Evolutionary conservation across 768 basidiomycete species (phyloP).

Genomic region (Fomitopsis serialis): DNA sequence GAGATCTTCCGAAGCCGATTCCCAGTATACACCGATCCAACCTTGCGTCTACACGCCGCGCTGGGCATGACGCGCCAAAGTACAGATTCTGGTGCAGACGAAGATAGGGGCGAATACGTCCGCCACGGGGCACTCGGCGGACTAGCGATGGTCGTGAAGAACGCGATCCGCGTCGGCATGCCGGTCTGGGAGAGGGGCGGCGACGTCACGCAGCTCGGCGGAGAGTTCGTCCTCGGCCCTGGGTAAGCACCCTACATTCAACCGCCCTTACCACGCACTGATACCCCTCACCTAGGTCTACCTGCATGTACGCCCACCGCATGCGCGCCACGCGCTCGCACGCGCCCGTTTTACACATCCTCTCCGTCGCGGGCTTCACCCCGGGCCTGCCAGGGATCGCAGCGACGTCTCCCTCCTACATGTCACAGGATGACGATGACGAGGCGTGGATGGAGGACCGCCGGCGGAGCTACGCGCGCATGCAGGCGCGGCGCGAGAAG

Average conservation of each 20-base stretch:
- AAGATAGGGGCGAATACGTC: constrained; percentile 51
- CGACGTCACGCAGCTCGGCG: constrained; percentile 75
- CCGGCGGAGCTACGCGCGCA: constrained; percentile 29
- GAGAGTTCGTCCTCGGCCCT: constrained; percentile 78
- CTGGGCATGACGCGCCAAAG: constrained; percentile 69
- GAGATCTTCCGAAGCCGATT: constrained; percentile 72
- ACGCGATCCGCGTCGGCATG: constrained; percentile 70
- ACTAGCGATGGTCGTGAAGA: constrained; percentile 67
- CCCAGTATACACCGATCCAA: constrained; percentile 76
- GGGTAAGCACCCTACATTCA: constrained; percentile 33
- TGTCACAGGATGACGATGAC: constrained; percentile 17
- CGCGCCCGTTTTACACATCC: constrained; percentile 63
- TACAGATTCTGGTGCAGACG: constrained; percentile 35
- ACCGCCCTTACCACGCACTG: background rate
- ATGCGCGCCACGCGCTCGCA: constrained; percentile 79
- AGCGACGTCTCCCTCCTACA: constrained; percentile 2
- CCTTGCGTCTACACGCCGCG: constrained; percentile 57
- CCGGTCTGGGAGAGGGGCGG: constrained; percentile 80
- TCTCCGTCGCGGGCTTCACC: constrained; percentile 50
- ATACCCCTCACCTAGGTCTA: constrained; percentile 38
- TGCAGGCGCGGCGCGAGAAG: constrained; percentile 25
- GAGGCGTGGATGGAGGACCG: constrained; percentile 35
- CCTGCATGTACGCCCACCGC: constrained; percentile 73
- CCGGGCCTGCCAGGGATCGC: constrained; percentile 4
- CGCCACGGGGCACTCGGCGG: constrained; percentile 61